phyloP scores from a whole-genome alignment of 2,329 filamentous ascomycete species.

The Sclerotinia sclerotiorum region DNA sequence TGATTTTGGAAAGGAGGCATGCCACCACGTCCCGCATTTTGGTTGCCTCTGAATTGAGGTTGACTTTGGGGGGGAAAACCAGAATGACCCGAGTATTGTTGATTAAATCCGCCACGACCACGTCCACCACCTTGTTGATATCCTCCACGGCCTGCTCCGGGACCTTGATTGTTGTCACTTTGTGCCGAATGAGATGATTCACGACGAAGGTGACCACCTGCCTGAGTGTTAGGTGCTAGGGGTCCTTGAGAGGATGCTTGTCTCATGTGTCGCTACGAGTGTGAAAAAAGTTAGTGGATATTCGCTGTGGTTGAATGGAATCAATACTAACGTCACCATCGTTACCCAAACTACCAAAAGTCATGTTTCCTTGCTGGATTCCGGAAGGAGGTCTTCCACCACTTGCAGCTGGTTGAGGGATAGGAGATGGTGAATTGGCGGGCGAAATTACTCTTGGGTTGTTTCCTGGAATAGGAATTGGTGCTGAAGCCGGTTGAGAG shows the following conservation, averaged over 20 bases:
- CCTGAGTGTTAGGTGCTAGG: conserved; percentile 60
- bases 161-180: conserved; percentile 63
- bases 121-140: conserved; percentile 56
- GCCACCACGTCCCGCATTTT: conserved; percentile 51
- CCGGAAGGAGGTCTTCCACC: conserved; percentile 72
- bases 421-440: conserved; percentile 85
- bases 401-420: conserved; percentile 80
- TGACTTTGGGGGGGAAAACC: conserved; percentile 49
- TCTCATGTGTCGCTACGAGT: conserved; percentile 64
- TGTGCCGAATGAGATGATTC: conserved; percentile 84
- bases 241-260: conserved; percentile 62
- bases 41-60: conserved; percentile 36
- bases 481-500: conserved; percentile 48
- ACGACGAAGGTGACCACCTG: conserved; percentile 73
- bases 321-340: conserved; percentile 72
- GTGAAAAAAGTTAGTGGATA: conserved; percentile 34
- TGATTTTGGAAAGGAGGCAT: conserved; percentile 51
- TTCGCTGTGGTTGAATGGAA: conserved; percentile 35
- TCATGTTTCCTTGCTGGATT: conserved; percentile 67
- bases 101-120: conserved; percentile 58
- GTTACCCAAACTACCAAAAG: conserved; percentile 79
- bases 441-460: conserved; percentile 80
- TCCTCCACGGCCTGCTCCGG: conserved; percentile 51
- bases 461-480: conserved; percentile 59
- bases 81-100: conserved; percentile 50